These are phyloP conservation scores for Aspergillus thermomutatus DNA, from an alignment of 2,329 filamentous ascomycete species.

Conservation along the genomic window DNA sequence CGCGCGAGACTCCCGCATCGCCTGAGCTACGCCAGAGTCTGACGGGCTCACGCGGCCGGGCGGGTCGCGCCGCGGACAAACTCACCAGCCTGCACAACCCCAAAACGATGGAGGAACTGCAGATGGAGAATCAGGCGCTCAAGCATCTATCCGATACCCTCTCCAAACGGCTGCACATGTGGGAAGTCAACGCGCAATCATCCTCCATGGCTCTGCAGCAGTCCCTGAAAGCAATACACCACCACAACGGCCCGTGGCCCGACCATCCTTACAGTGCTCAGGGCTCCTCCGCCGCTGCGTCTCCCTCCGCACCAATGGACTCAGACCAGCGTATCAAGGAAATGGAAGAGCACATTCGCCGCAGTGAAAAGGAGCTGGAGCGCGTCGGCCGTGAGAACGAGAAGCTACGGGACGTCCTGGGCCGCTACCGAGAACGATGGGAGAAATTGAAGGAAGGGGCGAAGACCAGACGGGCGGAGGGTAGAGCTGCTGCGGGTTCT, in stretches of 20 bases:
- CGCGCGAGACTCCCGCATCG: slow-evolving; percentile 62
- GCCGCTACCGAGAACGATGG: slow-evolving; percentile 62
- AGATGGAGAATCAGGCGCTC: slow-evolving; percentile 81
- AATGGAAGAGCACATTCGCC: slow-evolving; percentile 63
- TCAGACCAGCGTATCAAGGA: slow-evolving; percentile 58
- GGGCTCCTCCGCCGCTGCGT: slow-evolving; percentile 25
- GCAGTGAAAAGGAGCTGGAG: slow-evolving; percentile 59
- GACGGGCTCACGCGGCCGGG: slow-evolving; percentile 36
- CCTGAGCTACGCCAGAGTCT: slow-evolving; percentile 46
- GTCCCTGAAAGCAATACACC: slow-evolving; percentile 59
- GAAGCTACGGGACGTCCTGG: slow-evolving; percentile 54
- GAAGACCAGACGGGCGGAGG: slow-evolving; percentile 36
- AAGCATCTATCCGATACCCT: slow-evolving; percentile 83
- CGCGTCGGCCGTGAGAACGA: slow-evolving; percentile 61
- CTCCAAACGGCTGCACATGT: slow-evolving; percentile 82
- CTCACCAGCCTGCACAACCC: slow-evolving; percentile 35
- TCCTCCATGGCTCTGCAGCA: slow-evolving; percentile 83
- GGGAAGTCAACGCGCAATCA: slow-evolving; percentile 87
- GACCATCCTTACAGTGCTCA: slow-evolving; percentile 26
- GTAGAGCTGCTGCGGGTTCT: slow-evolving; percentile 12
- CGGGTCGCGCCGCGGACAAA: slow-evolving; percentile 20
- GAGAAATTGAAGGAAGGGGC: slow-evolving; percentile 67
- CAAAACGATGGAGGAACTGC: slow-evolving; percentile 82
- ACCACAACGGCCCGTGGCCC: slow-evolving; percentile 31
- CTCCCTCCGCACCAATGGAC: slow-evolving; percentile 28